phyloP scores from a whole-genome alignment of 225 moss, liverwort and hornwort species.

The Pleurozium schreberi region DNA sequence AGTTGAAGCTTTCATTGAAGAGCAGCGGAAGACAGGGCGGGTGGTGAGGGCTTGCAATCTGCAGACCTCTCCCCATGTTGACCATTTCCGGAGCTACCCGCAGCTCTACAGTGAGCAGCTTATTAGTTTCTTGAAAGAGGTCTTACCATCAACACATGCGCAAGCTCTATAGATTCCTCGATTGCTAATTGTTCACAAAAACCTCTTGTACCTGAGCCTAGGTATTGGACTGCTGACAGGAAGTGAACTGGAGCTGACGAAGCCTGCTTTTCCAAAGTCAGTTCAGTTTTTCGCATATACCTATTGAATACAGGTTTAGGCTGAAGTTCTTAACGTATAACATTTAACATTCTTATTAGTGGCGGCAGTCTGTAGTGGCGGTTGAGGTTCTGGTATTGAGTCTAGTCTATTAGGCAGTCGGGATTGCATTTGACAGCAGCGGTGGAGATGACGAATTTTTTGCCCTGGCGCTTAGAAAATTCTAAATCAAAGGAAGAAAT shows the following conservation, averaged over 20 bases:
- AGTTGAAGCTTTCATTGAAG: constrained; percentile 89
- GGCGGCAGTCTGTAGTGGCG: background rate
- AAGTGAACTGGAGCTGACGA: constrained; percentile 40
- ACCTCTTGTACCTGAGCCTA: constrained; percentile 7
- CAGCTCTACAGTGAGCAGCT: constrained; percentile 87
- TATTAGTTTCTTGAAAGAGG: constrained; percentile 67
- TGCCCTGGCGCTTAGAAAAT: background rate
- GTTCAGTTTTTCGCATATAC: background rate
- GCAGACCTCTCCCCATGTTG: constrained; percentile 90
- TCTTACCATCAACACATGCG: constrained; percentile 21
- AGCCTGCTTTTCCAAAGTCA: background rate
- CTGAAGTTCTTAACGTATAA: background rate
- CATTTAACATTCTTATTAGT: background rate
- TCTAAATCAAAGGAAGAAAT: background rate
- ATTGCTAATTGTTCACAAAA: background rate
- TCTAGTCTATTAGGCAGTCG: background rate
- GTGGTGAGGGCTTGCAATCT: constrained; percentile 77
- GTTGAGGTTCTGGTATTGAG: background rate
- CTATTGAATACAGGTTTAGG: background rate
- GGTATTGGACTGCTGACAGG: constrained; percentile 24
- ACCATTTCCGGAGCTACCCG: constrained; percentile 91
- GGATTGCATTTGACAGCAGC: background rate
- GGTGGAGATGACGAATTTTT: background rate
- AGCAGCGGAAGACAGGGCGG: constrained; percentile 69
- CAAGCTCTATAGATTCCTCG: constrained; percentile 9